Percentiles rank a stretch among this genome's conserved stretches.
These are phyloP conservation scores for Wickerhamiella alocasiicola DNA, from an alignment of 805 yeast genomes.

Conservation along the genomic window DNA sequence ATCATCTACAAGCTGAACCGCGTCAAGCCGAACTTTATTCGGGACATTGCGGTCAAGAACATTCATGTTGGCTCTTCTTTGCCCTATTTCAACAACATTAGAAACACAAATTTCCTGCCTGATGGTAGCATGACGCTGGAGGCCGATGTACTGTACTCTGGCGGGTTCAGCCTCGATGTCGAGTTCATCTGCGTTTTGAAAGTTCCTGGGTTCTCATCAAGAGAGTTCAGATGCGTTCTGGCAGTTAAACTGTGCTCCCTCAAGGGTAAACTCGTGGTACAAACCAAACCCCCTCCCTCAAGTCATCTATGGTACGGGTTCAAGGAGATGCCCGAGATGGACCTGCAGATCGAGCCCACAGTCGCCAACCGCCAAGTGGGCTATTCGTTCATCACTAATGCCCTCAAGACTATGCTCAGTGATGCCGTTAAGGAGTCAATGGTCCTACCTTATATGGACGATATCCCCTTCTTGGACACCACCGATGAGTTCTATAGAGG, in stretches of 20 bases:
- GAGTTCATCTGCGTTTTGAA: conserved; percentile 70
- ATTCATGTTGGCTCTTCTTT: conserved; percentile 69
- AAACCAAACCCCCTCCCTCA: conserved; percentile 82
- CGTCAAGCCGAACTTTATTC: conserved; percentile 79
- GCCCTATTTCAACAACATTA: conserved; percentile 68
- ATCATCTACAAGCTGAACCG: conserved; percentile 63
- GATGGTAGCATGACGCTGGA: conserved; percentile 63
- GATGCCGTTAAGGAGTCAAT: conserved; percentile 70
- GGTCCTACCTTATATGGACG: conserved; percentile 85
- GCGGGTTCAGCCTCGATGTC: conserved; percentile 62
- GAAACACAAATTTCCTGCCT: conserved; percentile 54
- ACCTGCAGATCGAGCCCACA: conserved; percentile 75
- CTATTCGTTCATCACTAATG: conserved; percentile 65
- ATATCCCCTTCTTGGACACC: conserved; percentile 58
- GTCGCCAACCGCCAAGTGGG: conserved; percentile 74
- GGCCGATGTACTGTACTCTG: conserved; percentile 54
- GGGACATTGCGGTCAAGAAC: conserved; percentile 61
- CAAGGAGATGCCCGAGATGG: conserved; percentile 62
- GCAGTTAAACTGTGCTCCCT: conserved; percentile 55
- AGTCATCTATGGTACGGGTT: conserved; percentile 85
- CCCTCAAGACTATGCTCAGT: conserved; percentile 62
- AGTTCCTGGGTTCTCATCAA: conserved; percentile 57
- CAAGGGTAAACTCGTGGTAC: conserved; percentile 59
- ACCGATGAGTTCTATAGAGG: conserved; percentile 67
- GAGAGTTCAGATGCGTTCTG: conserved; percentile 64